phyloP scores from a whole-genome alignment of 2,329 filamentous ascomycete genomes.

The Alternaria sp. region DNA sequence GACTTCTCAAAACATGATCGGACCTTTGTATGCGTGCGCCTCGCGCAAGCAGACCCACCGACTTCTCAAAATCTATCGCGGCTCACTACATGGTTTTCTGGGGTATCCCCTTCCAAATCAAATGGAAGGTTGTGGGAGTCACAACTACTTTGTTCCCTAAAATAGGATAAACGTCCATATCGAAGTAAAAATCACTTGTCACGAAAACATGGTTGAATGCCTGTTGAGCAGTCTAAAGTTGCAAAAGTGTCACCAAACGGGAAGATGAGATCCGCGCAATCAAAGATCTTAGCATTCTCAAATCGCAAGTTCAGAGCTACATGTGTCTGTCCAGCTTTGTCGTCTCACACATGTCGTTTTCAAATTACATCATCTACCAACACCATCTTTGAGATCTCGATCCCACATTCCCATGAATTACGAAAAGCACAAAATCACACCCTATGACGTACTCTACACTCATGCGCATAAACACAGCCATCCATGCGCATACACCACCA shows the following conservation, averaged over 20 bases:
- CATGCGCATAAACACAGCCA: background rate
- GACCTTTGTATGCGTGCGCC: too few relatives aligned
- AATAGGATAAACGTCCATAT: background rate
- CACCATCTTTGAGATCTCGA: background rate
- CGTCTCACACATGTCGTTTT: accelerated
- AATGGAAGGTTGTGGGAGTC: background rate
- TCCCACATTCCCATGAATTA: accelerated
- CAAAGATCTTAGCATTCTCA: background rate
- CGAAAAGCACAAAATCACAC: background rate
- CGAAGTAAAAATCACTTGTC: background rate
- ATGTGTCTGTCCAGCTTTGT: background rate
- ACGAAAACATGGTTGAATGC: background rate
- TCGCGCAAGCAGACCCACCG: too few relatives aligned
- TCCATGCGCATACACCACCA: background rate
- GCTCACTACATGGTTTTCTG: accelerated
- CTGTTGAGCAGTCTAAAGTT: background rate
- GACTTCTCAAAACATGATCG: too few relatives aligned
- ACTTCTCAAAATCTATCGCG: background rate
- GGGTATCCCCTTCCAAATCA: background rate
- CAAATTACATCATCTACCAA: background rate
- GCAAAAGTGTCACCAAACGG: background rate
- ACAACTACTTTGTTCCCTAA: background rate
- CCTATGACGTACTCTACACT: background rate
- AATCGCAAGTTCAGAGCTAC: background rate
- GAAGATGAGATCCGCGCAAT: background rate